Evolutionary conservation across 1,284 basidiomycete genomes (phyloP).

Genomic region (Irpex lacteus): DNA sequence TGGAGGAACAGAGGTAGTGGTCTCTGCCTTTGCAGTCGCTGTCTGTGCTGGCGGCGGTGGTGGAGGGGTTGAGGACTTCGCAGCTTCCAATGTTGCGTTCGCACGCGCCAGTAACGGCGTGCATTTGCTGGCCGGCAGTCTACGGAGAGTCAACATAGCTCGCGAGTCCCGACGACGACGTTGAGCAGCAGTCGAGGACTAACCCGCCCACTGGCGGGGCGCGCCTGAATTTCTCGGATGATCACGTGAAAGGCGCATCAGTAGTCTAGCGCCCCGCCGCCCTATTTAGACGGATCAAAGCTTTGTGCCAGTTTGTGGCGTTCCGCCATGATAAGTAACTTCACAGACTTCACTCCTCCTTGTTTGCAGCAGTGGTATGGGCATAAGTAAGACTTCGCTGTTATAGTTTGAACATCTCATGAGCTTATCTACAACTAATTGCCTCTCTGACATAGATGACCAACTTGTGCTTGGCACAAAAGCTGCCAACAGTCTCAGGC

Average conservation of each 20-base stretch:
- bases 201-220: neutral
- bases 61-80: neutral
- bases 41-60: conserved; percentile 3
- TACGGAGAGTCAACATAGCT: conserved; percentile 1
- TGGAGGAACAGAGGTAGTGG: neutral
- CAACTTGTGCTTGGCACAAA: no score
- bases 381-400: no score
- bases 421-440: no score
- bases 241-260: neutral
- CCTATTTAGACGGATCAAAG: neutral
- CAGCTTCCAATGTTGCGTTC: neutral
- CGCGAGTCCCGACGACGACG: neutral
- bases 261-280: neutral
- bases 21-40: neutral
- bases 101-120: neutral
- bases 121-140: neutral
- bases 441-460: no score
- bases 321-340: neutral
- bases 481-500: no score
- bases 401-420: no score
- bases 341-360: neutral
- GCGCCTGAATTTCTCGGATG: neutral
- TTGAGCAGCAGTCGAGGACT: neutral
- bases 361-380: neutral
- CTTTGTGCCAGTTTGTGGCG: neutral